Percentiles rank a stretch among this genome's conserved stretches.
Evolutionary conservation across 2,329 filamentous ascomycete species (phyloP).

Genomic region (Hymenotorrendiella dingleyae): DNA sequence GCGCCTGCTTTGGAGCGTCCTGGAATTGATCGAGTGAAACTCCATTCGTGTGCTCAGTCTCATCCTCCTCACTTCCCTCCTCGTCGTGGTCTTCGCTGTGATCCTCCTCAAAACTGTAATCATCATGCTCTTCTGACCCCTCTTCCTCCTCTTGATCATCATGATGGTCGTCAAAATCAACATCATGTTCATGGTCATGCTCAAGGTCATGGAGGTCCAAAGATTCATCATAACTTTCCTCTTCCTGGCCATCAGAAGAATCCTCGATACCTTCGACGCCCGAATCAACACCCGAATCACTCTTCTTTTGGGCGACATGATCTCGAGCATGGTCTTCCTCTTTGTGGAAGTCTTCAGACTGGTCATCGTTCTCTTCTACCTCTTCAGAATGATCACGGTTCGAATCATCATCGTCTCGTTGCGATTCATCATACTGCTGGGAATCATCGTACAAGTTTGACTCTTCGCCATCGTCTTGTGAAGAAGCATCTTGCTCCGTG

Average conservation of each 20-base stretch:
- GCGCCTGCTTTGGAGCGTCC: not conserved
- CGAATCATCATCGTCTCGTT: slow-evolving; percentile 1
- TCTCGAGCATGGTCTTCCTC: slow-evolving; percentile 5
- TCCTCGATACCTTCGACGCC: slow-evolving; percentile 1
- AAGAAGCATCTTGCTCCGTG: not conserved
- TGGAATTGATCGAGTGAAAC: slow-evolving; percentile 8
- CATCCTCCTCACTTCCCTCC: slow-evolving; percentile 9
- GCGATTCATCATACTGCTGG: not conserved
- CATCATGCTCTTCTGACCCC: not conserved
- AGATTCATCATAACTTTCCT: slow-evolving; percentile 5
- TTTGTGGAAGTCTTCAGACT: slow-evolving; percentile 4
- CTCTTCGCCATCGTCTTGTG: not conserved
- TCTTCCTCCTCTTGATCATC: slow-evolving; percentile 1
- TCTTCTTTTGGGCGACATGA: not conserved
- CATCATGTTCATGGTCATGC: not conserved
- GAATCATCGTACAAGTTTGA: not conserved
- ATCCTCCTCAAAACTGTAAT: no score
- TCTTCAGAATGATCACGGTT: slow-evolving; percentile 3
- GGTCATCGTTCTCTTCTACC: slow-evolving; percentile 8
- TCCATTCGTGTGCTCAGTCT: slow-evolving; percentile 6
- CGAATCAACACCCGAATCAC: not conserved
- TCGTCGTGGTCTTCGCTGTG: slow-evolving; percentile 1
- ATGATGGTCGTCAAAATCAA: not conserved
- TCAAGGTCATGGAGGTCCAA: not conserved
- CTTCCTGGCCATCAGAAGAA: slow-evolving; percentile 5